A percentile compares a stretch with the other conserved stretches of the same genome.
phyloP scores from a whole-genome alignment of 2,329 filamentous ascomycete genomes.

The Paraconiothyrium sp. region DNA sequence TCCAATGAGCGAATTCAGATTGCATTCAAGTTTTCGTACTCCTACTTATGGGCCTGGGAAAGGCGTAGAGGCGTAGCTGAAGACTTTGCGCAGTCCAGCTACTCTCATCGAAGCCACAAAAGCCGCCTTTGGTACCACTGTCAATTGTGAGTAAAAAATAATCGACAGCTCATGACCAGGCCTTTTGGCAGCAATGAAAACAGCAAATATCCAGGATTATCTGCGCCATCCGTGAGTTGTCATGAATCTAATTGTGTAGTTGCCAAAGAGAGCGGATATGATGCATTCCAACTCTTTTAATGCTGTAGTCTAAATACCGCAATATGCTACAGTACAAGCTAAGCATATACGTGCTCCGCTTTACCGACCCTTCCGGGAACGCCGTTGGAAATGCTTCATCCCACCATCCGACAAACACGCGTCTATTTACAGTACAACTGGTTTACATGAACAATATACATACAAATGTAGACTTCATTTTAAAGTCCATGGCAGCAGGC shows the following conservation, averaged over 20 bases:
- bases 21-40: not conserved
- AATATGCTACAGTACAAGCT: not conserved
- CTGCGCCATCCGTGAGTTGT: no score
- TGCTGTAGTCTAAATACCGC: not conserved
- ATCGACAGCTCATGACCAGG: no score
- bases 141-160: no score
- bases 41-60: not conserved
- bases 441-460: constrained; percentile 2
- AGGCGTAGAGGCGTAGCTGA: not conserved
- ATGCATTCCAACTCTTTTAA: not conserved
- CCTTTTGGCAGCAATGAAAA: no score
- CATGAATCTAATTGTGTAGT: not conserved
- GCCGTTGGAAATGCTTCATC: constrained; percentile 1
- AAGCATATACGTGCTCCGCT: constrained; percentile 1
- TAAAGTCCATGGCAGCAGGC: not conserved
- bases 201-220: no score
- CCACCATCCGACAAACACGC: not conserved
- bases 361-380: not conserved
- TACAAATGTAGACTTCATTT: not conserved
- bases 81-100: not conserved
- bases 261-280: not conserved
- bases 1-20: not conserved
- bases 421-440: constrained; percentile 12
- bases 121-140: not conserved
- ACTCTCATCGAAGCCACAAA: not conserved